A percentile compares a stretch with the other conserved stretches of the same genome.
Evolutionary conservation across 1,284 basidiomycete species (phyloP).

Genomic region (Malassezia sympodialis): DNA sequence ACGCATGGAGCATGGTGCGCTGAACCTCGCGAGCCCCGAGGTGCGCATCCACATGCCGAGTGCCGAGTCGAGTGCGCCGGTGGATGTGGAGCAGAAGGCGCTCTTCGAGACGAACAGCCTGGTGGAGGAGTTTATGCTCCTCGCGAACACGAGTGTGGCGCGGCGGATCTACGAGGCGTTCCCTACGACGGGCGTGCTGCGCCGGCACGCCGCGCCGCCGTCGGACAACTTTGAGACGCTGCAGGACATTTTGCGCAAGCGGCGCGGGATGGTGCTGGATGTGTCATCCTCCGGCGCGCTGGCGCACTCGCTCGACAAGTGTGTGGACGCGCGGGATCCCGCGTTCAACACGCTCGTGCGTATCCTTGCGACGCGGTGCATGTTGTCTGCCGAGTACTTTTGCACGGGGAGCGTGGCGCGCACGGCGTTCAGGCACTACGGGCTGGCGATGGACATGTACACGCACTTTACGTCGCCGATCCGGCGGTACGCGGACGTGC

Average conservation of each 20-base stretch:
- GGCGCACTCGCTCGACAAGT: slow-evolving; percentile 79
- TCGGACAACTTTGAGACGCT: slow-evolving; percentile 89
- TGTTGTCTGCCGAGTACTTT: slow-evolving; percentile 97
- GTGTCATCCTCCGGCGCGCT: slow-evolving; percentile 83
- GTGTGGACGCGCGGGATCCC: slow-evolving; percentile 57
- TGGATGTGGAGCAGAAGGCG: slow-evolving; percentile 95
- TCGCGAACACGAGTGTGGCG: slow-evolving; percentile 92
- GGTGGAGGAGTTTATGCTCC: slow-evolving; percentile 98
- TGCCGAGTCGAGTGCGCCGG: slow-evolving; percentile 81
- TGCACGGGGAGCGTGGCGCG: slow-evolving; percentile 83
- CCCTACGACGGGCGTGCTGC: slow-evolving; percentile 85
- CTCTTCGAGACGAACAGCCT: slow-evolving; percentile 85
- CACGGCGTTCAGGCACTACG: slow-evolving; percentile 92
- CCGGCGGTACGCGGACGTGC: slow-evolving; percentile 59
- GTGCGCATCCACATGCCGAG: slow-evolving; percentile 89
- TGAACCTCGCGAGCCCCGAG: slow-evolving; percentile 94
- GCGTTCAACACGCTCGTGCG: slow-evolving; percentile 95
- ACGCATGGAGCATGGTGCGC: slow-evolving; percentile 83
- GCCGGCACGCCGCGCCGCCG: slow-evolving; percentile 88
- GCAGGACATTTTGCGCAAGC: slow-evolving; percentile 80
- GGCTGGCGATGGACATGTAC: slow-evolving; percentile 88
- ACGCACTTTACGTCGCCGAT: slow-evolving; percentile 73
- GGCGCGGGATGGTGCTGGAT: slow-evolving; percentile 74
- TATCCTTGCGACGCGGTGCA: slow-evolving; percentile 97
- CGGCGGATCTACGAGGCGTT: slow-evolving; percentile 83